A percentile compares a stretch with the other conserved stretches of the same genome.
phyloP scores from a whole-genome alignment of 2,329 filamentous ascomycete genomes.

The Zymoseptoria tritici region DNA sequence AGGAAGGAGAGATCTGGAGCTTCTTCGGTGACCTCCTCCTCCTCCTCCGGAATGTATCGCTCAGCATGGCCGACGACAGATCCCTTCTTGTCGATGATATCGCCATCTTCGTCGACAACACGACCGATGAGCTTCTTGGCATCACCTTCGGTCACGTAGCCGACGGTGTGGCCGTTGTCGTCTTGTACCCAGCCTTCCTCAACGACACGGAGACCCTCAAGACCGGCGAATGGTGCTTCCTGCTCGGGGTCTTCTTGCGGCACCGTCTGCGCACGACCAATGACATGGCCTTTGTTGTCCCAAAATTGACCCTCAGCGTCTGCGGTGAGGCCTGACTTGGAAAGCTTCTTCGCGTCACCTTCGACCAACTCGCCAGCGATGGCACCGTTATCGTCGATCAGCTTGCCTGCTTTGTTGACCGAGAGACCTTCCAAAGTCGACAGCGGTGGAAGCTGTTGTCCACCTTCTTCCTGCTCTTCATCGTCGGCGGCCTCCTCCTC shows the following conservation, averaged over 20 bases:
- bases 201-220: conserved; percentile 44
- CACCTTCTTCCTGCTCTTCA: conserved; percentile 28
- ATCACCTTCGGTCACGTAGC: conserved; percentile 43
- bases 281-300: conserved; percentile 48
- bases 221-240: conserved; percentile 44
- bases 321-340: conserved; percentile 39
- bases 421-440: conserved; percentile 43
- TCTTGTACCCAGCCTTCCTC: conserved; percentile 45
- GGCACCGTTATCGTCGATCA: conserved; percentile 40
- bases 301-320: conserved; percentile 46
- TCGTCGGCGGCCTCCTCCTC: conserved; percentile 30
- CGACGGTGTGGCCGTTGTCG: conserved; percentile 44
- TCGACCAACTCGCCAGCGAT: conserved; percentile 44
- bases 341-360: conserved; percentile 47
- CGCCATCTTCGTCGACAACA: conserved; percentile 45
- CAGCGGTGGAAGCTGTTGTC: conserved; percentile 37
- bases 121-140: conserved; percentile 46
- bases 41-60: conserved; percentile 57
- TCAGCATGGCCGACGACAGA: conserved; percentile 46
- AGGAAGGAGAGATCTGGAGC: conserved; percentile 39
- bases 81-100: conserved; percentile 48
- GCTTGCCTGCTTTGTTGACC: conserved; percentile 46
- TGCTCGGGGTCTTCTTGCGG: conserved; percentile 41
- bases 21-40: conserved; percentile 45
- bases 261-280: conserved; percentile 43